A percentile compares a stretch with the other conserved stretches of the same genome.
These are phyloP conservation scores for Talaromyces sp. DNA, from an alignment of 2,329 filamentous ascomycete genomes.

Conservation along the genomic window DNA sequence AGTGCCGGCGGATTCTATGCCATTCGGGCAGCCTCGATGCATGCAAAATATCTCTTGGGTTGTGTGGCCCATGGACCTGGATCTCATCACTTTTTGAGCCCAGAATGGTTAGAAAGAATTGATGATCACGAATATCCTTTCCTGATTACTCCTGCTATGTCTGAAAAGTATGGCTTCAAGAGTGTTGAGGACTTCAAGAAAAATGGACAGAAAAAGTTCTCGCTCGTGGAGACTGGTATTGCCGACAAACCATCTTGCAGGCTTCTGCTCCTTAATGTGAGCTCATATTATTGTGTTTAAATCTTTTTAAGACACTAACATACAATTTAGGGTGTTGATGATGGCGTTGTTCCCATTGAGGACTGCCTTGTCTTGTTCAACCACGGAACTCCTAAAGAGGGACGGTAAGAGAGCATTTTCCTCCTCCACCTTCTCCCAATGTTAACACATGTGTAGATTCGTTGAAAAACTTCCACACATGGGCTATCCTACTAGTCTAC, in stretches of 20 bases:
- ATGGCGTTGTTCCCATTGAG: conserved; percentile 65
- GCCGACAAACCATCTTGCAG: conserved; percentile 53
- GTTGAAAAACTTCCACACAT: conserved; percentile 60
- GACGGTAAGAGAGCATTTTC: conserved; percentile 37
- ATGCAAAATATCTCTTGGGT: conserved; percentile 51
- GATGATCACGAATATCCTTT: conserved; percentile 67
- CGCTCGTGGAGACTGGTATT: conserved; percentile 56
- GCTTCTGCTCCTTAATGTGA: conserved; percentile 58
- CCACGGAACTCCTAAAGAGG: conserved; percentile 62
- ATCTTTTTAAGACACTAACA: neutral
- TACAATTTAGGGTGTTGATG: conserved; percentile 51
- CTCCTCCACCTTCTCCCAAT: neutral
- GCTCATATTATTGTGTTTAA: conserved; percentile 14
- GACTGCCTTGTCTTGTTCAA: conserved; percentile 62
- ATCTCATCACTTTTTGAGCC: conserved; percentile 57
- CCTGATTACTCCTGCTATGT: conserved; percentile 51
- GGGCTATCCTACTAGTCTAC: conserved; percentile 56
- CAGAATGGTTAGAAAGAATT: conserved; percentile 57
- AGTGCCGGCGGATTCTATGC: conserved; percentile 66
- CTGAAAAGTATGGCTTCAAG: conserved; percentile 59
- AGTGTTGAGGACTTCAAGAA: conserved; percentile 53
- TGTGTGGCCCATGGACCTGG: conserved; percentile 61
- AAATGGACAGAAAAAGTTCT: conserved; percentile 58
- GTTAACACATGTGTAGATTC: conserved; percentile 31
- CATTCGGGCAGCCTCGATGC: conserved; percentile 64